Percentiles rank a stretch among this genome's conserved stretches.
phyloP scores from a whole-genome alignment of 1,139 yeast genomes.

The Pichia sp. region DNA sequence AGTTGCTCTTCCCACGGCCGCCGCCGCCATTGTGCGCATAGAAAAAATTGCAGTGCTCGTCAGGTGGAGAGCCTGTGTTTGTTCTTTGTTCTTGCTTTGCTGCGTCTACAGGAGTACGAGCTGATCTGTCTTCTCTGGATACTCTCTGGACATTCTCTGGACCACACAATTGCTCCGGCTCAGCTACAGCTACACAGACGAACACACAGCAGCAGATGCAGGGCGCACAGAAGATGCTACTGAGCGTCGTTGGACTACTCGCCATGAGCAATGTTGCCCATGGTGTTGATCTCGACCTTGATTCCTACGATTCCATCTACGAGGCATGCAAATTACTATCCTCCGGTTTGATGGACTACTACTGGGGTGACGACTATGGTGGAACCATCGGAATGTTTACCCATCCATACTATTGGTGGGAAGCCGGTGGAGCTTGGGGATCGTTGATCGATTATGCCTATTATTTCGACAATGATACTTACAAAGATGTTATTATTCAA shows the following conservation, averaged over 20 bases:
- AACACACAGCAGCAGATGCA: too few relatives aligned
- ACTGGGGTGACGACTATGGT: constrained; percentile 68
- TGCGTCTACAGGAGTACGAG: too few relatives aligned
- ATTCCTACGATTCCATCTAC: constrained; percentile 38
- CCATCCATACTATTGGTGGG: constrained; percentile 96
- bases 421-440: constrained; percentile 98
- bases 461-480: constrained; percentile 71
- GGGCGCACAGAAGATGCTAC: background rate
- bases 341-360: constrained; percentile 80
- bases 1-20: too few relatives aligned
- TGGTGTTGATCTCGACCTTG: constrained; percentile 34
- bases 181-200: too few relatives aligned
- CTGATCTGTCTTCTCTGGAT: too few relatives aligned
- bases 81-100: too few relatives aligned
- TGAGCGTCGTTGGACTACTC: background rate
- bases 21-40: too few relatives aligned
- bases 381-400: constrained; percentile 84
- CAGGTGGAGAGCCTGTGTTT: too few relatives aligned
- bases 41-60: too few relatives aligned
- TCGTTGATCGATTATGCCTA: constrained; percentile 75
- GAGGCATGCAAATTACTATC: constrained; percentile 60
- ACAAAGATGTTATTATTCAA: constrained; percentile 53
- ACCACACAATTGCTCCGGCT: too few relatives aligned
- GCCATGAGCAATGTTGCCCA: background rate
- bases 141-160: too few relatives aligned